phyloP scores from a whole-genome alignment of 257 asterid species.

The Apocynum venetum region DNA sequence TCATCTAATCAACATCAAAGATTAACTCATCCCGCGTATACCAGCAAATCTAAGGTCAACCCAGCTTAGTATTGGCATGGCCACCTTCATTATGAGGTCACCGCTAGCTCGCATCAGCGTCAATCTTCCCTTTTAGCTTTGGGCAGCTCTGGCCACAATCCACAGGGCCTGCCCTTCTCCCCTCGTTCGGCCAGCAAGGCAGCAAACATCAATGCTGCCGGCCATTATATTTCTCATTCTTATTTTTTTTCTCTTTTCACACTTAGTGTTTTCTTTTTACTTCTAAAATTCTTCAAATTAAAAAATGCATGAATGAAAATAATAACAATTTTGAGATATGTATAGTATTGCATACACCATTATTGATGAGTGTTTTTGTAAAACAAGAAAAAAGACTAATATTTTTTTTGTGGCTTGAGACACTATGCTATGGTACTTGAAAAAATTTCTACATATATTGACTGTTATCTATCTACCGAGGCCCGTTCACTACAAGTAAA shows the following conservation, averaged over 20 bases:
- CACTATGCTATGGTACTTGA: neutral
- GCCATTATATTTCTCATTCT: conserved; percentile 24
- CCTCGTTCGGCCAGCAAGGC: conserved; percentile 32
- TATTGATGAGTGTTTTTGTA: too few relatives aligned
- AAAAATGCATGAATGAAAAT: too few relatives aligned
- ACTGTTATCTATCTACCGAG: neutral
- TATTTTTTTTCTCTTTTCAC: neutral
- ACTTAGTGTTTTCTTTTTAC: too few relatives aligned
- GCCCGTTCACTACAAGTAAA: neutral
- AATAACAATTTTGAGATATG: too few relatives aligned
- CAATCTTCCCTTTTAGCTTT: neutral
- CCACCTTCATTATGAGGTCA: neutral
- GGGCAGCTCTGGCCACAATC: neutral
- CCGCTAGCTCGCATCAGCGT: neutral
- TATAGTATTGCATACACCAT: too few relatives aligned
- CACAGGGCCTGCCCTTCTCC: neutral
- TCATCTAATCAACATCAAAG: neutral
- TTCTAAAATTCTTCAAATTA: too few relatives aligned
- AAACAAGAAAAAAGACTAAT: neutral
- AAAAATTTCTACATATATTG: neutral
- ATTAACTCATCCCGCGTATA: neutral
- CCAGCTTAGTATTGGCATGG: neutral
- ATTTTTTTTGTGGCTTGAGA: neutral
- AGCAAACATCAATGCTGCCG: conserved; percentile 34
- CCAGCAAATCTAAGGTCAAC: neutral